Conservation (phyloP, 1,284 basidiomycete genomes). For the Naganishia albida region DNA sequence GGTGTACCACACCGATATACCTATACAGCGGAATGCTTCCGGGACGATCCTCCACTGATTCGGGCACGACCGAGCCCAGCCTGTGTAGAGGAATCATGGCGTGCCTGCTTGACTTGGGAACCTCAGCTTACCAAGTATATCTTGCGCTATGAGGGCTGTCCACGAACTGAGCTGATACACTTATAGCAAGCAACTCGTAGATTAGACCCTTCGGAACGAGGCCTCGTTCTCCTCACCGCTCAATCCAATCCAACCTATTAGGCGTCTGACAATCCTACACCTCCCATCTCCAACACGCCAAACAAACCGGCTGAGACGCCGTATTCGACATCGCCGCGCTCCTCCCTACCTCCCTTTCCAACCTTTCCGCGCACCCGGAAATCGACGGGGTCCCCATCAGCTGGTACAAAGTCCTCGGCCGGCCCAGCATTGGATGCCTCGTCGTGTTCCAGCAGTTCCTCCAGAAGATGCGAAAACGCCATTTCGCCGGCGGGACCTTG, state of each 20-base stretch:
- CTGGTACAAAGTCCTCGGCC: conserved; percentile 11
- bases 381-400: conserved; percentile 2
- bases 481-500: conserved; percentile 5
- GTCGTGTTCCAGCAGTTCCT: not conserved
- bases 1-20: not conserved
- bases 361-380: not conserved
- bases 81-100: not conserved
- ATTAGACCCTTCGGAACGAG: too few relatives aligned
- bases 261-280: not conserved
- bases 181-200: too few relatives aligned
- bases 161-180: too few relatives aligned
- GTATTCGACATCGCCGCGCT: not conserved
- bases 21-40: not conserved
- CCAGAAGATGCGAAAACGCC: not conserved
- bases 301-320: conserved; percentile 1
- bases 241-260: too few relatives aligned
- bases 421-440: not conserved
- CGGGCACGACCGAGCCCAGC: not conserved
- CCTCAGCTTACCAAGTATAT: too few relatives aligned
- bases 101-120: too few relatives aligned
- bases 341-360: not conserved
- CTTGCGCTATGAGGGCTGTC: too few relatives aligned
- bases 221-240: too few relatives aligned
- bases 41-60: not conserved
- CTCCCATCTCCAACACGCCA: conserved; percentile 3